Conservation (phyloP, 441 rosid species). For the Populus hybrid region DNA sequence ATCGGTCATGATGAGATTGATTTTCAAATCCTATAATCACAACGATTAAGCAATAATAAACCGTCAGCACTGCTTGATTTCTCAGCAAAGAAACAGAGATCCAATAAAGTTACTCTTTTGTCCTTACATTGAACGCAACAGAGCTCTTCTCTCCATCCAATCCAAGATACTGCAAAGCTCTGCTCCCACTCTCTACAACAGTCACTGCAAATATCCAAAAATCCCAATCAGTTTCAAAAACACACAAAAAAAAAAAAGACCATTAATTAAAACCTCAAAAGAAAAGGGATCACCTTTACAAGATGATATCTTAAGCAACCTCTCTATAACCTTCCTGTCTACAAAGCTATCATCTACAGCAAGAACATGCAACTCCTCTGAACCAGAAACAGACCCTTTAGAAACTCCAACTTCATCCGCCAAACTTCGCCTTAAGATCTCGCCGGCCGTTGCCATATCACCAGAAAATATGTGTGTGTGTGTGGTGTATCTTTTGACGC, state of each 20-base stretch:
- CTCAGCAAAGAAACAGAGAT: slow-evolving; percentile 20
- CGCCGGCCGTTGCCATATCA: slow-evolving; percentile 40
- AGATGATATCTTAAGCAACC: slow-evolving; percentile 66
- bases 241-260: background rate
- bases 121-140: slow-evolving; percentile 54
- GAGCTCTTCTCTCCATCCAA: slow-evolving; percentile 71
- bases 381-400: slow-evolving; percentile 25
- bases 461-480: background rate
- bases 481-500: background rate
- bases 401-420: slow-evolving; percentile 19
- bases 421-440: slow-evolving; percentile 32
- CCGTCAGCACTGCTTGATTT: background rate
- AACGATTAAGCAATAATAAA: background rate
- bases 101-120: background rate
- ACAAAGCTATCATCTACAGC: slow-evolving; percentile 87
- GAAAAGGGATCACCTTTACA: slow-evolving; percentile 52
- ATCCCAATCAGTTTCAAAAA: background rate
- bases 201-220: slow-evolving; percentile 52
- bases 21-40: slow-evolving; percentile 60
- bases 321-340: slow-evolving; percentile 75
- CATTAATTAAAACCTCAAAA: background rate
- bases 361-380: slow-evolving; percentile 81
- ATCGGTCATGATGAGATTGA: slow-evolving; percentile 90
- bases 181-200: slow-evolving; percentile 79
- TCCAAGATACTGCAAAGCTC: slow-evolving; percentile 90